A percentile compares a stretch with the other conserved stretches of the same genome.
Conservation (phyloP, 83 land plant species). For the Picea abies region DNA sequence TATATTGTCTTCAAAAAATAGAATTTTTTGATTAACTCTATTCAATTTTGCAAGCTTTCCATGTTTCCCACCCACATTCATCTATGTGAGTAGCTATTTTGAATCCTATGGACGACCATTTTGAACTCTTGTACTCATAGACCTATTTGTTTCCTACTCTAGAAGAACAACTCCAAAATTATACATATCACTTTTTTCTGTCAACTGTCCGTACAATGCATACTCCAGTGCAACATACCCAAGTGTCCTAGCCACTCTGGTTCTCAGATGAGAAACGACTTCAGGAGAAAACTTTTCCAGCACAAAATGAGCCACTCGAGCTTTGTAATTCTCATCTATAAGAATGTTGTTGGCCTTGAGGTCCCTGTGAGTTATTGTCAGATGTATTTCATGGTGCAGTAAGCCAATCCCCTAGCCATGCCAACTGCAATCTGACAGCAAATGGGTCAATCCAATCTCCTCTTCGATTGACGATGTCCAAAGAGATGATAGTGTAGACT, state of each 20-base stretch:
- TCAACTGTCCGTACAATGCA: slow-evolving; percentile 46
- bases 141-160: slow-evolving; percentile 20
- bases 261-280: slow-evolving; percentile 67
- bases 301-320: slow-evolving; percentile 78
- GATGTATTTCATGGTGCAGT: slow-evolving; percentile 77
- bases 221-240: slow-evolving; percentile 86
- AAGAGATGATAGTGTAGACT: slow-evolving; percentile 72
- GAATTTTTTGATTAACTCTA: no score
- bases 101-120: no score
- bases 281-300: slow-evolving; percentile 73
- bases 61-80: no score
- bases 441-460: slow-evolving; percentile 55
- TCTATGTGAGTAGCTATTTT: no score
- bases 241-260: slow-evolving; percentile 74
- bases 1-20: neutral
- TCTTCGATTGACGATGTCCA: slow-evolving; percentile 38
- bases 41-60: no score
- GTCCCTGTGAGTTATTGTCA: slow-evolving; percentile 81
- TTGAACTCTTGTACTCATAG: no score
- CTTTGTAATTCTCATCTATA: slow-evolving; percentile 63
- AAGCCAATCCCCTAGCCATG: slow-evolving; percentile 67
- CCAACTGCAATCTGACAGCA: slow-evolving; percentile 70
- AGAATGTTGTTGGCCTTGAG: slow-evolving; percentile 82
- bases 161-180: slow-evolving; percentile 18
- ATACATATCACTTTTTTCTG: slow-evolving; percentile 77